Evolutionary conservation across 2,329 filamentous ascomycete species (phyloP).

Genomic region (Diaporthe ampelina): DNA sequence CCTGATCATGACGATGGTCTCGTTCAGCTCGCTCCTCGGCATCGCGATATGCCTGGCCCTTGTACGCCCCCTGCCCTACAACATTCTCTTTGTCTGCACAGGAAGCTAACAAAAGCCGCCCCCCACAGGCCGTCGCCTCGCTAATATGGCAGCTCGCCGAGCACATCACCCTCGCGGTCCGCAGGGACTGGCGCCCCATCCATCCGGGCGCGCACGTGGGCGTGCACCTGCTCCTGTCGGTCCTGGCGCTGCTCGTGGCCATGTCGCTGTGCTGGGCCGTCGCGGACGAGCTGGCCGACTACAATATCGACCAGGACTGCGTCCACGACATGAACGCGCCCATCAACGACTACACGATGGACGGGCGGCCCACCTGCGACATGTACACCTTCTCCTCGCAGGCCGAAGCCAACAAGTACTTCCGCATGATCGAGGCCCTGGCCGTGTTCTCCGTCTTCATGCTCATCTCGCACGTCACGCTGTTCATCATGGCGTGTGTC

Average conservation of each 20-base stretch:
- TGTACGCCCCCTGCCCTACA: not conserved
- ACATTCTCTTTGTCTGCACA: not conserved
- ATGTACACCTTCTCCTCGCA: slow-evolving; percentile 34
- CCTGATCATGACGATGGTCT: not conserved
- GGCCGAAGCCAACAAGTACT: slow-evolving; percentile 17
- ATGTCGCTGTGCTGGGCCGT: slow-evolving; percentile 56
- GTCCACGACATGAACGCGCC: not conserved
- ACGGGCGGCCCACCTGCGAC: slow-evolving; percentile 37
- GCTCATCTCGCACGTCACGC: slow-evolving; percentile 39
- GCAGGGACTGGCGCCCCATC: slow-evolving; percentile 53
- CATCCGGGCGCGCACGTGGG: slow-evolving; percentile 61
- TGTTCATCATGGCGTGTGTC: slow-evolving; percentile 44
- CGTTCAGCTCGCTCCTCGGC: slow-evolving; percentile 8
- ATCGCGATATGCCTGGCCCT: slow-evolving; percentile 1
- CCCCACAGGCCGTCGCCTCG: slow-evolving; percentile 51
- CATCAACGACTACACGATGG: slow-evolving; percentile 32
- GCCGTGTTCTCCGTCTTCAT: slow-evolving; percentile 43
- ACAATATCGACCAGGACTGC: slow-evolving; percentile 43
- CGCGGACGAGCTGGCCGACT: slow-evolving; percentile 46
- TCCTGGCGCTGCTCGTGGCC: slow-evolving; percentile 50
- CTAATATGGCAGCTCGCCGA: slow-evolving; percentile 57
- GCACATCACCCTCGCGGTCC: slow-evolving; percentile 53
- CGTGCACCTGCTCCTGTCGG: slow-evolving; percentile 58
- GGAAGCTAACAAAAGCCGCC: not conserved
- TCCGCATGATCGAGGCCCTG: slow-evolving; percentile 42